Evolutionary conservation across 2,329 filamentous ascomycete genomes (phyloP).

Genomic region (Fusarium pilosicola): DNA sequence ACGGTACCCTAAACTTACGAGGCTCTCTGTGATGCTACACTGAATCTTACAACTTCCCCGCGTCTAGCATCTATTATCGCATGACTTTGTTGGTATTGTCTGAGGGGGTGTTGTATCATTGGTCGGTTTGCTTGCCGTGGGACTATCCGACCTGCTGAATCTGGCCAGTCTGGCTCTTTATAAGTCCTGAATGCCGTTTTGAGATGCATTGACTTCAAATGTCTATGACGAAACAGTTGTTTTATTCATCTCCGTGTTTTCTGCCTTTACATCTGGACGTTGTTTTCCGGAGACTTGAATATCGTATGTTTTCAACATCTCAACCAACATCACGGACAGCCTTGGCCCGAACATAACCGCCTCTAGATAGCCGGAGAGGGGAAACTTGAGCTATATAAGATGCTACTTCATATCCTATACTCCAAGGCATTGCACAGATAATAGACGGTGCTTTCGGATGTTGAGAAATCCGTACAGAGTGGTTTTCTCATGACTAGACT

Average conservation of each 20-base stretch:
- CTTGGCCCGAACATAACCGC: not conserved
- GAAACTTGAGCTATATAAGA: fast-evolving
- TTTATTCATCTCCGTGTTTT: not conserved
- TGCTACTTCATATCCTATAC: not conserved
- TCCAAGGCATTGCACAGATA: not conserved
- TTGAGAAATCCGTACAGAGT: not conserved
- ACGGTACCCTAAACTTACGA: slow-evolving; percentile 14
- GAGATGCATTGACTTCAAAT: not conserved
- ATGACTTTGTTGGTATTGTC: not conserved
- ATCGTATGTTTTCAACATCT: not conserved
- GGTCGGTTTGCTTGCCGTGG: not conserved
- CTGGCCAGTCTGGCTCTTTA: not conserved
- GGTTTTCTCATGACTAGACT: not conserved
- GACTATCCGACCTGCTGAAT: not conserved
- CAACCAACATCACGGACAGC: not conserved
- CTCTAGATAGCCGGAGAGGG: not conserved
- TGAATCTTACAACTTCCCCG: slow-evolving; percentile 33
- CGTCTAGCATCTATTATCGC: slow-evolving; percentile 8
- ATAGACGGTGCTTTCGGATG: not conserved
- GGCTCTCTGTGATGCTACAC: slow-evolving; percentile 6
- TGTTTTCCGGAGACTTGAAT: not conserved
- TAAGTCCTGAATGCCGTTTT: not conserved
- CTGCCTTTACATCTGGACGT: not conserved
- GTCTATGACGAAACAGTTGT: not conserved
- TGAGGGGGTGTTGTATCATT: not conserved